Conservation (phyloP, 1,284 basidiomycete genomes). For the Rugosomyces carneus region DNA sequence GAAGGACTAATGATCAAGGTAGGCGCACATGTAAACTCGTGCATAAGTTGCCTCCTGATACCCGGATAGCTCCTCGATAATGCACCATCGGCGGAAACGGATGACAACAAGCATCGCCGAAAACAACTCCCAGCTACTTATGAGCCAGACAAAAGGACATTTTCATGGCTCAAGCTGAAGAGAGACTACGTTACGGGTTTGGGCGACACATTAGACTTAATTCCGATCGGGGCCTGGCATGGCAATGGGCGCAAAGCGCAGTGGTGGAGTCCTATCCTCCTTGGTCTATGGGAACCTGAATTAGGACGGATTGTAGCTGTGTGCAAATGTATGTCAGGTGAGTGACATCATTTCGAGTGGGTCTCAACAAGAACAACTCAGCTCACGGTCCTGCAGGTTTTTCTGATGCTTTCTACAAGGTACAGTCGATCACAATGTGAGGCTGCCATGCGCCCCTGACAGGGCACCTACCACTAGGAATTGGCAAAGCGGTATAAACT, state of each 20-base stretch:
- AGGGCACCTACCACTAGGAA: constrained; percentile 27
- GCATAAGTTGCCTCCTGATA: neutral
- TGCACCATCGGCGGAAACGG: constrained; percentile 34
- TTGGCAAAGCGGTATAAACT: constrained; percentile 55
- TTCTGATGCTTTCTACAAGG: constrained; percentile 84
- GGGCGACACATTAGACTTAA: constrained; percentile 58
- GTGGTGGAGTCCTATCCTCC: constrained; percentile 91
- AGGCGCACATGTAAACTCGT: constrained; percentile 14
- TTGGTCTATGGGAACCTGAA: constrained; percentile 75
- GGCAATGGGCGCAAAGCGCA: constrained; percentile 88
- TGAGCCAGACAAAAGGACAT: constrained; percentile 78
- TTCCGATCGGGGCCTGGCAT: constrained; percentile 86
- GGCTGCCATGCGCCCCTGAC: constrained; percentile 2
- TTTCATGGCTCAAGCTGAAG: constrained; percentile 82
- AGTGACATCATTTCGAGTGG: constrained; percentile 18
- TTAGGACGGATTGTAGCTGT: constrained; percentile 71
- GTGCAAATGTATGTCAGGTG: constrained; percentile 85
- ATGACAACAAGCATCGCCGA: constrained; percentile 33
- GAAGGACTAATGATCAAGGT: constrained; percentile 96
- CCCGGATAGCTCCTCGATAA: constrained; percentile 51
- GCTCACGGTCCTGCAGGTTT: constrained; percentile 52
- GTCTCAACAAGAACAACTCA: neutral
- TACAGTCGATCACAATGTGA: constrained; percentile 11
- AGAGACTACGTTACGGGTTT: constrained; percentile 69
- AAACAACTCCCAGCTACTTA: constrained; percentile 85